Evolutionary conservation across 2,329 filamentous ascomycete species (phyloP).

Genomic region (Neopestalotiopsis sp.): DNA sequence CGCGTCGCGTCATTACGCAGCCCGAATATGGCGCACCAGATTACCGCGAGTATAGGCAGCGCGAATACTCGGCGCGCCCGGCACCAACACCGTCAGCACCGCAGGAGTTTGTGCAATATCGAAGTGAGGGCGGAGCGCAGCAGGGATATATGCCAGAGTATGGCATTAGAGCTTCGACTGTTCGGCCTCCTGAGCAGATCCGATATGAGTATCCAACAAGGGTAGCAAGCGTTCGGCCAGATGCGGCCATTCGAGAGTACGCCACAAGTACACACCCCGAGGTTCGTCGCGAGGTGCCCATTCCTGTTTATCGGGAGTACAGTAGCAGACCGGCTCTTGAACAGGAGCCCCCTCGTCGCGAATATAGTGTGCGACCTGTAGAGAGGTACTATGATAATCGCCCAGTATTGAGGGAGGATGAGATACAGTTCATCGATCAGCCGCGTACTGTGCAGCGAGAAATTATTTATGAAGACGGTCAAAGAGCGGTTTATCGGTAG

Average conservation of each 20-base stretch:
- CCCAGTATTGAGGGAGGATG: conserved; percentile 39
- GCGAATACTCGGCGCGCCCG: conserved; percentile 62
- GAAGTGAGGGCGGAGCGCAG: conserved; percentile 45
- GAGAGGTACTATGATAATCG: conserved; percentile 50
- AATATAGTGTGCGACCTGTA: conserved; percentile 47
- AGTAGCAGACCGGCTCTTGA: conserved; percentile 37
- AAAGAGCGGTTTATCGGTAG: conserved; percentile 35
- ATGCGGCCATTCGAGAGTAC: conserved; percentile 54
- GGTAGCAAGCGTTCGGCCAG: conserved; percentile 47
- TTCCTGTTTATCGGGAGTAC: conserved; percentile 35
- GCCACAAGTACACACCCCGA: conserved; percentile 45
- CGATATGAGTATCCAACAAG: conserved; percentile 50
- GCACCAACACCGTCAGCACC: conserved; percentile 43
- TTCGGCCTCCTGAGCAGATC: conserved; percentile 55
- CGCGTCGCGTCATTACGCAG: conserved; percentile 65
- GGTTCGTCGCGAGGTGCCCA: conserved; percentile 37
- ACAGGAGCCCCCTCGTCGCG: conserved; percentile 38
- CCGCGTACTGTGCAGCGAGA: conserved; percentile 47
- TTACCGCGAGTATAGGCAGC: conserved; percentile 59
- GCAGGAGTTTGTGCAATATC: conserved; percentile 55
- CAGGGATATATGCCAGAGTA: conserved; percentile 58
- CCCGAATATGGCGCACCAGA: conserved; percentile 61
- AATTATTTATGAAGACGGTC: conserved; percentile 49
- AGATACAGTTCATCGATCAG: conserved; percentile 50
- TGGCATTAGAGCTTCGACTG: conserved; percentile 59